phyloP scores from a whole-genome alignment of 495 filamentous ascomycete genomes.

The Aspergillus heteromorphus region DNA sequence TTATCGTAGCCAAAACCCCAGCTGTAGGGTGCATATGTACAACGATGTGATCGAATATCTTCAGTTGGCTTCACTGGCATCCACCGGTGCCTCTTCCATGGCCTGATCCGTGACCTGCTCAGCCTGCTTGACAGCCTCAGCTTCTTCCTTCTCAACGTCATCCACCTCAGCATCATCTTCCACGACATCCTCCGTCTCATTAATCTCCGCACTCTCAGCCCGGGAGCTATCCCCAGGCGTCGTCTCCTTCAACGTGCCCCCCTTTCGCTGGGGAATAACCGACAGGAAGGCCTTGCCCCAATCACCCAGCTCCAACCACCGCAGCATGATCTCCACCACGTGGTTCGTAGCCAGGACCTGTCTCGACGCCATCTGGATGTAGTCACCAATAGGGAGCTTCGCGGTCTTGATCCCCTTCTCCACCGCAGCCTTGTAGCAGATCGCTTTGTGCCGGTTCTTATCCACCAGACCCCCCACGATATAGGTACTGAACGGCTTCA shows the following conservation, averaged over 20 bases:
- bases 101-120: background rate
- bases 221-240: conserved; percentile 8
- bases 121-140: conserved; percentile 10
- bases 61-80: background rate
- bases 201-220: conserved; percentile 12
- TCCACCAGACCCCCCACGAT: conserved; percentile 94
- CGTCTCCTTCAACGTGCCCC: conserved; percentile 50
- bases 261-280: conserved; percentile 82
- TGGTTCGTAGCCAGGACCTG: conserved; percentile 88
- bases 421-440: conserved; percentile 79
- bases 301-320: conserved; percentile 80
- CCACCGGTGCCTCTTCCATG: background rate
- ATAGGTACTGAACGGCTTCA: conserved; percentile 83
- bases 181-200: conserved; percentile 9
- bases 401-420: conserved; percentile 76
- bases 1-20: background rate
- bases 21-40: background rate
- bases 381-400: conserved; percentile 87
- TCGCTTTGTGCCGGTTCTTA: conserved; percentile 87
- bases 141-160: conserved; percentile 12
- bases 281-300: conserved; percentile 86
- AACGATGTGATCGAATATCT: background rate
- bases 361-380: conserved; percentile 79
- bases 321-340: conserved; percentile 91
- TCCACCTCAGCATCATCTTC: conserved; percentile 24